Percentiles rank a stretch among this genome's conserved stretches.
These are phyloP conservation scores for Closterium sp. DNA, from an alignment of 139 green algal species.

Conservation along the genomic window DNA sequence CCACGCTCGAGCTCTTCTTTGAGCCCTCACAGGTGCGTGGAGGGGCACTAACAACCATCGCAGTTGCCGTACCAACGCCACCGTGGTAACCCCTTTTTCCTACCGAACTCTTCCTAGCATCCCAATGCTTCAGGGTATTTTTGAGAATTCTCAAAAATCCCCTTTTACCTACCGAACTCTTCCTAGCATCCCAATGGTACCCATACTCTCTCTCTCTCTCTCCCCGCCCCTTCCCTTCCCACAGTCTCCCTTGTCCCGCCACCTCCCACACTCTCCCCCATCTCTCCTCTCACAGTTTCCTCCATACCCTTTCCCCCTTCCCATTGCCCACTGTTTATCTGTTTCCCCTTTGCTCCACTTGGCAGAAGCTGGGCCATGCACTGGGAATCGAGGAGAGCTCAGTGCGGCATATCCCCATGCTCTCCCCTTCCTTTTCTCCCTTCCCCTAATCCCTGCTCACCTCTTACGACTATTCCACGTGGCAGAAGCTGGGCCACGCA, in stretches of 20 bases:
- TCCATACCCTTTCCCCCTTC: not conserved
- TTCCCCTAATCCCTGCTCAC: too few species aligned
- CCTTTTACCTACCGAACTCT: too few species aligned
- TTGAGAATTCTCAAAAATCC: too few species aligned
- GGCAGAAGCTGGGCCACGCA: slow-evolving; percentile 63
- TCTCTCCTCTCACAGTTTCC: not conserved
- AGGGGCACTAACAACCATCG: too few species aligned
- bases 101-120: too few species aligned
- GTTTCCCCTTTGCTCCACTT: slow-evolving; percentile 47
- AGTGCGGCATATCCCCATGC: slow-evolving; percentile 53
- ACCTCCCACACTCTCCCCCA: not conserved
- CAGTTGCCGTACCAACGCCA: too few species aligned
- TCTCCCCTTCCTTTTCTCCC: slow-evolving; percentile 12
- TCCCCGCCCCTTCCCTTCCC: too few species aligned
- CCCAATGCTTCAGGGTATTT: too few species aligned
- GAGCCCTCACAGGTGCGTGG: not conserved
- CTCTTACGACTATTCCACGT: slow-evolving; percentile 1
- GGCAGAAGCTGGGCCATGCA: slow-evolving; percentile 62
- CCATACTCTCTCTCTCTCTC: too few species aligned
- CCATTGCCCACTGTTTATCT: not conserved
- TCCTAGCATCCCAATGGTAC: too few species aligned
- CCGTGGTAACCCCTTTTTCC: too few species aligned
- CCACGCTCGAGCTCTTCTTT: slow-evolving; percentile 32
- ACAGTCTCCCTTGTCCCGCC: not conserved
- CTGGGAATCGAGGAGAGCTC: slow-evolving; percentile 68